Base-by-base conservation (phyloP, 2,329 filamentous ascomycete genomes). In the Chrysosporium keratinophilum region DNA sequence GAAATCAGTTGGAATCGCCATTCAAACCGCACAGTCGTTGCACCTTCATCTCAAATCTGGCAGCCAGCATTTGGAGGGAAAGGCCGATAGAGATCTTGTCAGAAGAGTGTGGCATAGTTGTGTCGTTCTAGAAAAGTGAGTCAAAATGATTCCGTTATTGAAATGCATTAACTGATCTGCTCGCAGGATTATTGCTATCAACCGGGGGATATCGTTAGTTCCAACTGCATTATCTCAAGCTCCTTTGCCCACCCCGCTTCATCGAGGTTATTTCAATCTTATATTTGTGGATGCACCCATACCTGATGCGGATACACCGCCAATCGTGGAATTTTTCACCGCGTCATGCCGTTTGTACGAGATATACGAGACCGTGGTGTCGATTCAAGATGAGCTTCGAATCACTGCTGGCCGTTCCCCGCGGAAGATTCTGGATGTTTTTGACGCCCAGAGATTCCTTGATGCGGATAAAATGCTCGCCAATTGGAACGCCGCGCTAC, bases 101-200 rank as follows among this genome's bases (percentile, higher is more conserved):
- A 60, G 59, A 37, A 58, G 59, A 45, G 49, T 64, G n/a, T 65
- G 63, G 63, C 61, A 65, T 51, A 60, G 63, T 42, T 59, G 56
- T 19, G 52, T 63, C 43, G 57, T 64, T 14, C 40, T 63, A 39
- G 60, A 65, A 51, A 58, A 57, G 45, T 60, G 39, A 28, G 55
- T 49, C 11, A 20, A n/a, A 11, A 20, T 14, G 2, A 11, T 15
- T 44, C 15, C 7, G 23, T 28, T 28, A 28, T 7, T 28, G 7
- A 28, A 7, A 28, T 4, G 23, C 23, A 28, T 28, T 7, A 15
- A n/a, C 56, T 54, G 42, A 57, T 31, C 3, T 20, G 20, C 5
- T 15, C 14, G 12, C 14, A 60, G 58, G 19, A 61, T 60, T 6
- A 57, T 64, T 47, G 59, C 63, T 15, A 51, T 65, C 15, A 56